Evolutionary conservation across 176 grass and related monocot genomes (phyloP).

Genomic region (Lolium perenne): DNA sequence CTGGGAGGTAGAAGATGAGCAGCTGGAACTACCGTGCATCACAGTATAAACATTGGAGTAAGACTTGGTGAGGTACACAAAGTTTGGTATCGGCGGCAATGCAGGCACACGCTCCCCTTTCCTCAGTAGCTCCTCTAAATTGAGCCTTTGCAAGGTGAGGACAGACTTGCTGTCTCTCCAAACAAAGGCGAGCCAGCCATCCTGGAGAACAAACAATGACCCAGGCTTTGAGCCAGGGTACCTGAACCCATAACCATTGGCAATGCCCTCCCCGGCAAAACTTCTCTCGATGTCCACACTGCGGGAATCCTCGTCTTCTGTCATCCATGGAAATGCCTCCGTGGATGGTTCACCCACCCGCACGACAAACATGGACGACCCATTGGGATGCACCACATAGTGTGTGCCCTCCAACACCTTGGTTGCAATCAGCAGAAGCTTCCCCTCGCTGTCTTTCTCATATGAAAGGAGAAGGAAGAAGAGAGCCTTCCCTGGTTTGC

Average conservation of each 20-base stretch:
- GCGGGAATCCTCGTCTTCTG: slow-evolving; percentile 55
- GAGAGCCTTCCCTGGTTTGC: slow-evolving; percentile 72
- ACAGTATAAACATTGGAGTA: slow-evolving; percentile 83
- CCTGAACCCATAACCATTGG: slow-evolving; percentile 78
- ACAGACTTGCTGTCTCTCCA: slow-evolving; percentile 76
- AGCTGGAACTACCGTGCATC: slow-evolving; percentile 50
- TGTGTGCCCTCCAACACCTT: slow-evolving; percentile 93
- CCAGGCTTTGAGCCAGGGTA: slow-evolving; percentile 89
- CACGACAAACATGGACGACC: slow-evolving; percentile 76
- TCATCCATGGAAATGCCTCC: slow-evolving; percentile 75
- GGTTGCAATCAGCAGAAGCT: slow-evolving; percentile 66
- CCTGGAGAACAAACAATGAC: slow-evolving; percentile 68
- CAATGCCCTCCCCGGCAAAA: slow-evolving; percentile 70
- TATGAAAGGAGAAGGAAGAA: slow-evolving; percentile 90
- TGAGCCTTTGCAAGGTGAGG: slow-evolving; percentile 69
- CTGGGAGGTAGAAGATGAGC: slow-evolving; percentile 54
- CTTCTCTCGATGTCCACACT: slow-evolving; percentile 46
- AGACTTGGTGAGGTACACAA: slow-evolving; percentile 76
- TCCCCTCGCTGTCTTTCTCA: slow-evolving; percentile 61
- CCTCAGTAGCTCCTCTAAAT: slow-evolving; percentile 63
- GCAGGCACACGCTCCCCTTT: slow-evolving; percentile 78
- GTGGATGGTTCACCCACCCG: slow-evolving; percentile 50
- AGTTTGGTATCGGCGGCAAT: slow-evolving; percentile 67
- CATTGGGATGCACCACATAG: slow-evolving; percentile 88
- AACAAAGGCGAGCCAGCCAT: slow-evolving; percentile 81